Evolutionary conservation across 2,329 filamentous ascomycete genomes (phyloP).

Genomic region (Aspergillus pseudonomiae): DNA sequence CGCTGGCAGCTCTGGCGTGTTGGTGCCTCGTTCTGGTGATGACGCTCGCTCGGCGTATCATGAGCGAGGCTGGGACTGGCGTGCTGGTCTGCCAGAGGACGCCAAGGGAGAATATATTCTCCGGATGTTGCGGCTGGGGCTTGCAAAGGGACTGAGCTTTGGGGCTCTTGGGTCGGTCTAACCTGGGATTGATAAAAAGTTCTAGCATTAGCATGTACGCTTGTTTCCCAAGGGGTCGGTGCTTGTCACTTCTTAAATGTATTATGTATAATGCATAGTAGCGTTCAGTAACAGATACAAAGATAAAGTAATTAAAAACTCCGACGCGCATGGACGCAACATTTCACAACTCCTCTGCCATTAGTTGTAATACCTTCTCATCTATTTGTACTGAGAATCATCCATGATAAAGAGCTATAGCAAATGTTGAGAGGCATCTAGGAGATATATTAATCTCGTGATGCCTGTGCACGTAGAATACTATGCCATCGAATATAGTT

Average conservation of each 20-base stretch:
- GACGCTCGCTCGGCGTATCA: constrained; percentile 31
- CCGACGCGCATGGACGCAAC: neutral
- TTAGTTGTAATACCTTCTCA: too few species aligned
- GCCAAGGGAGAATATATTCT: constrained; percentile 72
- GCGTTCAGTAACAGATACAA: neutral
- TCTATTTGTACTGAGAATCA: neutral
- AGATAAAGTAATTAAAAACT: neutral
- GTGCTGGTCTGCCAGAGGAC: constrained; percentile 58
- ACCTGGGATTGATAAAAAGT: constrained; percentile 1
- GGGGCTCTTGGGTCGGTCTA: constrained; percentile 36
- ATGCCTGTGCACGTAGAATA: too few species aligned
- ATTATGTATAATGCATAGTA: constrained; percentile 3
- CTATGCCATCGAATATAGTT: too few species aligned
- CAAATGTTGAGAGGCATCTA: too few species aligned
- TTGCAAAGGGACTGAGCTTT: constrained; percentile 69
- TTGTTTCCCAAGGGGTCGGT: neutral
- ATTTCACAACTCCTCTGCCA: neutral
- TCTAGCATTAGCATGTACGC: constrained; percentile 3
- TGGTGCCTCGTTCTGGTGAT: constrained; percentile 39
- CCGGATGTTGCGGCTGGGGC: constrained; percentile 68
- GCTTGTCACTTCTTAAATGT: neutral
- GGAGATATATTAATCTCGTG: too few species aligned
- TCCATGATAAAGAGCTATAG: neutral
- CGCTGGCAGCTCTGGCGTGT: constrained; percentile 57
- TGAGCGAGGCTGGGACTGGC: constrained; percentile 74